Evolutionary conservation across 2,329 filamentous ascomycete species (phyloP).

Genomic region (Mariannaea sp.): DNA sequence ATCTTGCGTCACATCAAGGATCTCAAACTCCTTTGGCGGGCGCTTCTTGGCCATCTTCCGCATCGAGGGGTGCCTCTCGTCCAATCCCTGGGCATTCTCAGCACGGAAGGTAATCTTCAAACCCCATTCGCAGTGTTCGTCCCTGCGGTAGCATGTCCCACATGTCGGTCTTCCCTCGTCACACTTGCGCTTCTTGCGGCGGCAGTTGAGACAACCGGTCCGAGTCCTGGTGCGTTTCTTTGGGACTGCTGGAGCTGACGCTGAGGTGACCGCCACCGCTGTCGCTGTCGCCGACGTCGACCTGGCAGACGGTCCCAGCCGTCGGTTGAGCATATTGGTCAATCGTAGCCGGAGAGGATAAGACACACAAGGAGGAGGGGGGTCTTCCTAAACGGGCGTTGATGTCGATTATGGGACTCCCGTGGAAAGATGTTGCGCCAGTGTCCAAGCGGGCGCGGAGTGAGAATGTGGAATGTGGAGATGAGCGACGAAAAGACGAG

Average conservation of each 20-base stretch:
- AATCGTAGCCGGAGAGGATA: constrained; percentile 30
- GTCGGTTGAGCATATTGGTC: constrained; percentile 26
- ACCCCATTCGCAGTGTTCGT: constrained; percentile 45
- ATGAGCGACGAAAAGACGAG: not conserved
- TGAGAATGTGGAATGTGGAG: constrained; percentile 12
- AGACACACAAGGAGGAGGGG: not conserved
- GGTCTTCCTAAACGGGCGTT: constrained; percentile 4
- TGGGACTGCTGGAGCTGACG: constrained; percentile 10
- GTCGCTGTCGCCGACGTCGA: constrained; percentile 1
- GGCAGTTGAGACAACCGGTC: constrained; percentile 46
- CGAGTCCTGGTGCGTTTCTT: constrained; percentile 42
- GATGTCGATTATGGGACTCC: not conserved
- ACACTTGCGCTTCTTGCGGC: constrained; percentile 47
- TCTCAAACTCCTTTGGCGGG: constrained; percentile 41
- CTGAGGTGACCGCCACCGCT: not conserved
- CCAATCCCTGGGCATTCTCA: constrained; percentile 44
- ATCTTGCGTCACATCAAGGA: constrained; percentile 45
- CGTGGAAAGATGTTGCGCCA: not conserved
- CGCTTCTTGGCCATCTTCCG: constrained; percentile 35
- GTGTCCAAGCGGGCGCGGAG: not conserved
- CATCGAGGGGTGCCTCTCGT: constrained; percentile 44
- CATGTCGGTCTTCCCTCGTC: constrained; percentile 45
- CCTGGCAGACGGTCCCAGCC: not conserved
- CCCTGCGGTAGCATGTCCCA: constrained; percentile 41
- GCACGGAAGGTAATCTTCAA: constrained; percentile 45